Evolutionary conservation across 2,329 filamentous ascomycete species (phyloP), one percentile per base, ranked within the genome.

Genomic region (Fusarium sp.): DNA sequence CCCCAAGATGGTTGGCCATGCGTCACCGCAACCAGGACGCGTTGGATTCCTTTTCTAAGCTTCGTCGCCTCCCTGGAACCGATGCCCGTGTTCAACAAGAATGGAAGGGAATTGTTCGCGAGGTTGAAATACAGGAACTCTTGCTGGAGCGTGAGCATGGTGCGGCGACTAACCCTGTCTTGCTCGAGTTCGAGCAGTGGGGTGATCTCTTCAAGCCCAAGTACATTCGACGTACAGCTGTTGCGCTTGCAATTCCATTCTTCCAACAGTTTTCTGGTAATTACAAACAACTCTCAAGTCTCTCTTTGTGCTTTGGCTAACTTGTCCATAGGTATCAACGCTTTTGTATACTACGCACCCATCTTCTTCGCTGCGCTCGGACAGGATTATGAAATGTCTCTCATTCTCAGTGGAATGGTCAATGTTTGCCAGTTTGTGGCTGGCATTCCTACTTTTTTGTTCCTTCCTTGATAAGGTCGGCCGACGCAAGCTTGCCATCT

Each of bases 1-100:
- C 83, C 1, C 85, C 85, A 1, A 82, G 85, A 14, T 87, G 85
- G 85, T 82, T 87, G 3, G 81, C 82, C 16, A 80, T 82, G 22
- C 77, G 79, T 24, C 77, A 76, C 50, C 81, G 83, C 20, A 76
- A 84, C 16, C 77, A 84, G 2, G 84, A 86, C 24, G 79, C 82
- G 4, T 76, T 87, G 1, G n/a, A 79, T 22, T 79, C 79, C 2
- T 78, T 87, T 1, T 73, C 75, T 83, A 31, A 34, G 31, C 52
- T 56, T 20, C 52, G 29, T 16, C 29, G 52, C 11, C 52, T 56
- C 29, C 52, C 29, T 14, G 52, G 0, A 14, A 22, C n/a, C 7
- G 52, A 56, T 56, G 13, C n/a, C 22, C 29, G 52, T 20, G 11
- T 56, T 31, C 29, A 56, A 20, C 29, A 35, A 20, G 52, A 56